Conservation (phyloP, 2,329 filamentous ascomycete species). For the Metarhizium humberi region DNA sequence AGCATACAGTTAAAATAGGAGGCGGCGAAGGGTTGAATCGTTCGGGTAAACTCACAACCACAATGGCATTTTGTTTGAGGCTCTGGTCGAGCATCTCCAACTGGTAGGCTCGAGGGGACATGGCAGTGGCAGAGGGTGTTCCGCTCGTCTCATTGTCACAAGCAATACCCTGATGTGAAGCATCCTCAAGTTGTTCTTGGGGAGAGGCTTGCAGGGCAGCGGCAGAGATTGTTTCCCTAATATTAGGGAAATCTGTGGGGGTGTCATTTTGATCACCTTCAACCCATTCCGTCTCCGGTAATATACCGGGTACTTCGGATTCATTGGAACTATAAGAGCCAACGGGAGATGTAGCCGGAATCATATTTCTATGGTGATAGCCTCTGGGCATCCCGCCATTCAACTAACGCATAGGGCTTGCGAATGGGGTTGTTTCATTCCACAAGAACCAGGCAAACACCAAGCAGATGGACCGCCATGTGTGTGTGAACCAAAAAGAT, state of each 20-base stretch:
- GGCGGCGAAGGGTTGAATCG: neutral
- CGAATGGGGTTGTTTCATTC: neutral
- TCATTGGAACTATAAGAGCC: constrained; percentile 3
- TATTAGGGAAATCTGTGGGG: constrained; percentile 1
- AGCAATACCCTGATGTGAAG: neutral
- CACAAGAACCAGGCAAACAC: neutral
- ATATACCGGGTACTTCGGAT: constrained; percentile 4
- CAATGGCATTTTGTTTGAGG: constrained; percentile 59
- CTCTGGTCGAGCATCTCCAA: constrained; percentile 67
- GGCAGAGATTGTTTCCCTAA: constrained; percentile 11
- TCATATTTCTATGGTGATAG: constrained; percentile 2
- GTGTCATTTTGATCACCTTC: neutral
- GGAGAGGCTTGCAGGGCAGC: constrained; percentile 5
- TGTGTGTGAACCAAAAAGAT: neutral
- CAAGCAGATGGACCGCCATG: neutral
- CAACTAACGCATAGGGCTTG: neutral
- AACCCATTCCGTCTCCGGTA: neutral
- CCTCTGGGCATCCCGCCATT: neutral
- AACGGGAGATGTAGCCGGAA: constrained; percentile 1
- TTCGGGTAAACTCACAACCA: constrained; percentile 42
- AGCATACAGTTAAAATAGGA: neutral
- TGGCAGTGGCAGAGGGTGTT: constrained; percentile 13
- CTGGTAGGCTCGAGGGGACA: constrained; percentile 56
- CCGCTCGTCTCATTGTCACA: constrained; percentile 3
- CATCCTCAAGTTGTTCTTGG: neutral